phyloP scores from a whole-genome alignment of 177 flowering plant genomes.

The Telopea speciosissima region DNA sequence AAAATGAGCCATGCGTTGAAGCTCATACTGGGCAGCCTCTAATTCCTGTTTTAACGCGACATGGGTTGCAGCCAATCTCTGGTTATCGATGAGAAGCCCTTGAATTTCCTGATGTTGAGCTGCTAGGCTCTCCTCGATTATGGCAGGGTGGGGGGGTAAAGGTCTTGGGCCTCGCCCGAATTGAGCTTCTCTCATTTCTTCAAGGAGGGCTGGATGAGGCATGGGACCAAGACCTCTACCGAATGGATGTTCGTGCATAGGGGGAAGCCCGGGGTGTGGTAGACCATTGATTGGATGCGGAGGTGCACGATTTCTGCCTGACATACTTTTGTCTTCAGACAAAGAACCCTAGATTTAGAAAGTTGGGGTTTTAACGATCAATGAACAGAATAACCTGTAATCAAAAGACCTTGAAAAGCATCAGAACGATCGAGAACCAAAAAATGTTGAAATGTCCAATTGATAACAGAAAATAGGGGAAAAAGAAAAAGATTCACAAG shows the following conservation, averaged over 20 bases:
- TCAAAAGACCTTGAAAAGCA: neutral
- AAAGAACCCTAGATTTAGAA: too few species aligned
- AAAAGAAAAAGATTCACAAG: too few species aligned
- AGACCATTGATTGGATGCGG: constrained; percentile 38
- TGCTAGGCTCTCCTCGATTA: constrained; percentile 62
- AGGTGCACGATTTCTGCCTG: constrained; percentile 67
- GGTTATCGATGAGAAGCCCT: constrained; percentile 59
- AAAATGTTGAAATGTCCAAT: too few species aligned
- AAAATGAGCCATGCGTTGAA: constrained; percentile 42
- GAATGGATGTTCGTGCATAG: constrained; percentile 39
- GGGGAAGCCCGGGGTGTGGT: constrained; percentile 33
- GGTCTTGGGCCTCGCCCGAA: constrained; percentile 40
- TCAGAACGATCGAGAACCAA: too few species aligned
- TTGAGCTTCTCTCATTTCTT: constrained; percentile 59
- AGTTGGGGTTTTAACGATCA: neutral
- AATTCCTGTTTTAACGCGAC: constrained; percentile 81
- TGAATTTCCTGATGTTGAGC: constrained; percentile 70
- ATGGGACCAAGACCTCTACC: constrained; percentile 40
- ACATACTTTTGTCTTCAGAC: constrained; percentile 24
- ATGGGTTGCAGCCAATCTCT: constrained; percentile 76
- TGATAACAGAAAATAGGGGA: too few species aligned
- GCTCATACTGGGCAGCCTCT: constrained; percentile 51
- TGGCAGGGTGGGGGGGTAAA: constrained; percentile 50
- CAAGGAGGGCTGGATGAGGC: constrained; percentile 53
- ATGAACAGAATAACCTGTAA: neutral